Evolutionary conservation across 2,329 filamentous ascomycete genomes (phyloP), one percentile per base, ranked within the genome.

Genomic region (Colletotrichum sp.): DNA sequence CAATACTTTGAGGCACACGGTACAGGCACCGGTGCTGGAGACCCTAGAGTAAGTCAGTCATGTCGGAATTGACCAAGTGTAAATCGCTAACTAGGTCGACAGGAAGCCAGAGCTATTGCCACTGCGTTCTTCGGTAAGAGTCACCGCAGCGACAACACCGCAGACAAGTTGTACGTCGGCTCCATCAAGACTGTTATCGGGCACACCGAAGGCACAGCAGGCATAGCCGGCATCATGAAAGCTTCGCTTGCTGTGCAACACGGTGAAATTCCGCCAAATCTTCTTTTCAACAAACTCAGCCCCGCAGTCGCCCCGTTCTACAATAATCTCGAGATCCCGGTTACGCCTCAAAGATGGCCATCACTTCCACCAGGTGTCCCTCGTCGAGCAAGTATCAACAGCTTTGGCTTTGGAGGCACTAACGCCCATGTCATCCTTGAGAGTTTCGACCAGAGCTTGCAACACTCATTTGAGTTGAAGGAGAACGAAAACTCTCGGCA

Each of bases 31-130:
- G 70, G 76, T 5, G 80, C 80, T 2, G 86, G 86, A 2, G 86
- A 87, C 70, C 83, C 84, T 77, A 84, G 26, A n/a, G 62, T 28
- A 13, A 21, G 58, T 34, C 14, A 12, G 32, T 14, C 14, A 64
- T 43, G 0, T 30, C 7, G 12, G 13, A n/a, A 13, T 21, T 26
- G 3, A 61, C 7, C 14, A 30, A 32, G 24, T n/a, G 24, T 28
- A 18, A 32, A 18, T 16, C 14, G 58, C 26, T 61, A 34, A 61
- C 16, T 14, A 9, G 6, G 18, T 34, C 24, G 32, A 30, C 10
- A 61, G 58, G 58, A 86, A 73, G 89, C 90, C 75, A 82, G 88
- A 4, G 84, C 85, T 55, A 88, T 88, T 7, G 83, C 90, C 24
- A 65, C 58, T 38, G 62, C 34, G 1, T 61, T 61, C 18, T 61